Percentiles rank a stretch among this genome's conserved stretches.
These are phyloP conservation scores for Leishmania mexicana DNA, from an alignment of 208 protist species.

Conservation along the genomic window DNA sequence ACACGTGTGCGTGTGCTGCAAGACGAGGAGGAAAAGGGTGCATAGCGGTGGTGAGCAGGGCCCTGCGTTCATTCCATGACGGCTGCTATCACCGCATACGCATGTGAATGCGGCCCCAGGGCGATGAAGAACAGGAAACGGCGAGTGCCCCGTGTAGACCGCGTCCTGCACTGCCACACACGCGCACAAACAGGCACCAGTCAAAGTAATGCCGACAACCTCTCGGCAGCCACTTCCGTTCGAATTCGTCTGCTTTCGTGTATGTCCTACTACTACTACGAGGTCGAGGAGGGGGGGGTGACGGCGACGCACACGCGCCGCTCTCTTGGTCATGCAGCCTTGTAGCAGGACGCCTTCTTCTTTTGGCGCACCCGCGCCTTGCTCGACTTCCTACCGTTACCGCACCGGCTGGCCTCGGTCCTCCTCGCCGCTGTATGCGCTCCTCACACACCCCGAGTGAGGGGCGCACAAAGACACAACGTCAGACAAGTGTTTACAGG, in stretches of 20 bases:
- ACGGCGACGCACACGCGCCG: neutral
- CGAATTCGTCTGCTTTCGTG: neutral
- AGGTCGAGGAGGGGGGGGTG: neutral
- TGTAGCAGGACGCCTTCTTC: neutral
- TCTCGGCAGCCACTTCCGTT: neutral
- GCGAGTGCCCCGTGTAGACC: neutral
- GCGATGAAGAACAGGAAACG: neutral
- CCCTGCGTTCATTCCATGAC: neutral
- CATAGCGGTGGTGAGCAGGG: neutral
- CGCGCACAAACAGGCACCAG: neutral
- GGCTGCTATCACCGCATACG: neutral
- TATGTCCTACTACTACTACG: conserved; percentile 8
- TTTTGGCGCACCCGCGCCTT: neutral
- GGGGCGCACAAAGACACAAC: neutral
- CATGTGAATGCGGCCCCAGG: neutral
- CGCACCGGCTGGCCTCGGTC: neutral
- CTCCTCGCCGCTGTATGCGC: neutral
- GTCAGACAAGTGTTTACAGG: neutral
- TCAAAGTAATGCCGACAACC: neutral
- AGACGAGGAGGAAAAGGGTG: neutral
- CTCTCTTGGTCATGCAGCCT: neutral
- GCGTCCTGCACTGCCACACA: neutral
- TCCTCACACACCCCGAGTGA: neutral
- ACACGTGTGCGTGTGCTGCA: neutral
- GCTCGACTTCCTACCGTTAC: neutral